Evolutionary conservation across 345 rosid genomes (phyloP), one percentile per base, ranked within the genome.

Genomic region (Lenwebbia sp.): DNA sequence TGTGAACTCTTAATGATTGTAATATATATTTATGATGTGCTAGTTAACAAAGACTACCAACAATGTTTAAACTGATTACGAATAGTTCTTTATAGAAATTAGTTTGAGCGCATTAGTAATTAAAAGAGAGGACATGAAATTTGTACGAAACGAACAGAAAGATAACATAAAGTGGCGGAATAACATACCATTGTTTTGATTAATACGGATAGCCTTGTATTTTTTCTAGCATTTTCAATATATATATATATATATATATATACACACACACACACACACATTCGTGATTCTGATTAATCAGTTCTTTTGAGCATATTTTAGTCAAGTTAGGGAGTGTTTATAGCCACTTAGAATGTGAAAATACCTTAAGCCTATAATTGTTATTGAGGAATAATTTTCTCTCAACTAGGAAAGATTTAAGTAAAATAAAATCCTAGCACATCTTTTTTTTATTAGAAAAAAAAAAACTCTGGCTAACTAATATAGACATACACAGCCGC

Each of bases 401-500:
- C 23, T 19, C 26, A 10, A 37, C 12, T 70, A 19, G 47, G 25
- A 37, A 22, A 40, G 25, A 19, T 70, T 70, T 70, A 33, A 33
- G 78, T 19, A 33, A 37, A 70, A 70, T 33, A 70, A 70, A 70
- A 19, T 70, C 25, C 12, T 11, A 30, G 23, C 76, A 17, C 76
- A 15, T 33, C 6, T 17, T 65, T 33, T 55, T 23, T 4, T 22
- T 2, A 23, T 50, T 50, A 11, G 3, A 8, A 22, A 8, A 23
- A 55, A 55, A 23, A 30, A 30, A 13, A 60, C 13, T 19, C 78
- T 33, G 47, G 78, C 78, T 19, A 65, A 33, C 78, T 9, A 9
- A 33, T 17, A 5, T 4, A 33, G 78, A 70, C 78, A 70, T 17
- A 70, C 47, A 19, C 89, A 88, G 96, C 95, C 94, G 94, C 93